Base-by-base conservation (phyloP, 2,329 filamentous ascomycete genomes). In the Colletotrichum graminicola region DNA sequence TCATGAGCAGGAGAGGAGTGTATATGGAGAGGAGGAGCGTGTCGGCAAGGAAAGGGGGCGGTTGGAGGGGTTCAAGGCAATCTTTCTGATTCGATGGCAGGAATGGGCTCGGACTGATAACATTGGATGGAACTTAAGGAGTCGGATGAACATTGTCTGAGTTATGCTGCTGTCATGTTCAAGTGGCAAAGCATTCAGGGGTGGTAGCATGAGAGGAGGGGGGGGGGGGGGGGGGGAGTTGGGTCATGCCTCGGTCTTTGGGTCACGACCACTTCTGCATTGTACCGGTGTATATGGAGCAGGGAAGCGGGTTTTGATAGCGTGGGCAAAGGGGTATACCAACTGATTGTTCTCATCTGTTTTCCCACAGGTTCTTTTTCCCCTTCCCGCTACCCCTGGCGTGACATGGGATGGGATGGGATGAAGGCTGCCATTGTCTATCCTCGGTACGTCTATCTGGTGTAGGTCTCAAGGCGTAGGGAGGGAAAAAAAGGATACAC, bases 31-130 rank as follows among this genome's bases (percentile, higher is more conserved):
- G 75, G 26, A 43, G 57, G 29, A 26, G 21, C 2, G 18, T 16
- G n/a, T 36, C 7, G 16, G 26, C 14, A n/a, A 12, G 67, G 67
- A 65, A 73, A 64, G 67, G 63, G 69, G 23, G n/a, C n/a, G n/a
- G n/a, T n/a, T 14, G 18, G 36, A 34, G 8, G 32, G 56, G 21
- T 11, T 11, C 39, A 36, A 54, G 34, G n/a, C n/a, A 21, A 43
- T 51, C 3, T 32, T 32, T 52, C 6, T 23, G 23, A 26, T 54
- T 32, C 39, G 32, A 34, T 11, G 21, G 21, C 12, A n/a, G 10
- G 5, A 55, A 36, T 1, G 52, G 29, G 52, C 11, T 2, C 21
- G 32, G 32, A 39, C 54, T 23, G 32, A 1, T 47, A 39, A 45
- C 63, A 52, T 60, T 26, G 63, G 54, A 39, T 47, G 63, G 43